Conservation (phyloP, 2,329 filamentous ascomycete species). For the Neobulgaria alba region DNA sequence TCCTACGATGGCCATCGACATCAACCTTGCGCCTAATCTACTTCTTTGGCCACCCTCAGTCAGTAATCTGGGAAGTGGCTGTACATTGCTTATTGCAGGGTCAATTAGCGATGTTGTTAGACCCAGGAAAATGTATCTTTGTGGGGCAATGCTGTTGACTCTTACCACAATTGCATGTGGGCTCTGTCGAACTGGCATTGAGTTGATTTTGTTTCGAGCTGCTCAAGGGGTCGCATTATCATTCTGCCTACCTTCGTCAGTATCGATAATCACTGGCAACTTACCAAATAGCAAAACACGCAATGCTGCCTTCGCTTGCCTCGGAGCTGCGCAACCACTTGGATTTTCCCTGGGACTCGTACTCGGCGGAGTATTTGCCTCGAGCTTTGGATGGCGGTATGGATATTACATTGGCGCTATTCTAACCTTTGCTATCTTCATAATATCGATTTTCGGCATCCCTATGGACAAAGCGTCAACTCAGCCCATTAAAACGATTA, state of each 20-base stretch:
- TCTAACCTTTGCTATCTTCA: constrained; percentile 21
- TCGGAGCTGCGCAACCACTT: constrained; percentile 42
- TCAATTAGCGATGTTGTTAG: constrained; percentile 43
- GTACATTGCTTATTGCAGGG: constrained; percentile 39
- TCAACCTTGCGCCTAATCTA: constrained; percentile 21
- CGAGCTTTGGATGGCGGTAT: constrained; percentile 41
- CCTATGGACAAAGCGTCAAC: constrained; percentile 6
- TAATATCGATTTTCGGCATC: constrained; percentile 15
- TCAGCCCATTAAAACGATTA: constrained; percentile 7
- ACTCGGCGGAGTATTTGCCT: constrained; percentile 40
- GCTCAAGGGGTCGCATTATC: constrained; percentile 38
- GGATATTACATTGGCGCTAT: constrained; percentile 41
- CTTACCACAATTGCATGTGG: constrained; percentile 38
- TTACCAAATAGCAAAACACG: constrained; percentile 38
- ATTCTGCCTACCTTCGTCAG: constrained; percentile 39
- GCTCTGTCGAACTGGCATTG: constrained; percentile 30
- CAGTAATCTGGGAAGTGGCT: constrained; percentile 34
- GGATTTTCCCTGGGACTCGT: constrained; percentile 44
- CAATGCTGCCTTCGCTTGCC: constrained; percentile 42
- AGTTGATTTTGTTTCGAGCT: constrained; percentile 40
- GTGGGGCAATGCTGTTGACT: constrained; percentile 36
- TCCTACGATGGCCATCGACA: constrained; percentile 33
- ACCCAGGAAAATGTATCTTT: constrained; percentile 35
- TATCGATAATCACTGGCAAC: constrained; percentile 39
- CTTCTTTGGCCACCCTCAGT: constrained; percentile 28